phyloP scores from a whole-genome alignment of 1,139 yeast species.

The Suhomyces choctaworum region DNA sequence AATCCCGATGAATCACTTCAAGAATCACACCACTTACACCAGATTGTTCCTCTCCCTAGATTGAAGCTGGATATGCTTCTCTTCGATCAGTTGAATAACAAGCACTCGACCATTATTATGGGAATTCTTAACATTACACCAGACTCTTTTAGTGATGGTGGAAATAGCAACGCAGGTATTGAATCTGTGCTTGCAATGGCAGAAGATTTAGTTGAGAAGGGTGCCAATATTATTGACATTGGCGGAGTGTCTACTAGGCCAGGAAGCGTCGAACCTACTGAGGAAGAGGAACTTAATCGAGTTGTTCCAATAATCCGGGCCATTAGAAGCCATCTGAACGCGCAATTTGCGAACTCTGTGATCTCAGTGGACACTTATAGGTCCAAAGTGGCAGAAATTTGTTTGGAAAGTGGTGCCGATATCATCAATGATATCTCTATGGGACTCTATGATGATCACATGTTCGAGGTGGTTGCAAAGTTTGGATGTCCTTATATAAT shows the following conservation, averaged over 20 bases:
- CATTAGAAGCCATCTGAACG: conserved; percentile 45
- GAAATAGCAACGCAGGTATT: conserved; percentile 36
- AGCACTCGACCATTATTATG: conserved; percentile 62
- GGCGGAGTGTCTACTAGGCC: conserved; percentile 96
- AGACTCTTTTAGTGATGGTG: conserved; percentile 95
- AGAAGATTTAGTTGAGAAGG: conserved; percentile 49
- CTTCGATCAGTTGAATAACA: conserved; percentile 39
- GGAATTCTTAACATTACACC: conserved; percentile 89
- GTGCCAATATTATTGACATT: conserved; percentile 74
- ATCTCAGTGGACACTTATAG: conserved; percentile 87
- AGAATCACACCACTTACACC: conserved; percentile 46
- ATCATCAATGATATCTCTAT: conserved; percentile 90
- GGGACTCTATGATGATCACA: conserved; percentile 65
- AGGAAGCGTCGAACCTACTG: conserved; percentile 60
- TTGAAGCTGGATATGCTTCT: conserved; percentile 25
- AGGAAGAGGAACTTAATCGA: conserved; percentile 60
- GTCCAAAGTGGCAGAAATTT: conserved; percentile 66
- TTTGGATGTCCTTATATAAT: conserved; percentile 75
- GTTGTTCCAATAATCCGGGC: conserved; percentile 70
- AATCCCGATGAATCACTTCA: conserved; percentile 40
- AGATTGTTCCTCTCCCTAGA: conserved; percentile 47
- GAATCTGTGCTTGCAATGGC: conserved; percentile 39
- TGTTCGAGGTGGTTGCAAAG: conserved; percentile 67
- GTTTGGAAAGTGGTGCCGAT: conserved; percentile 79
- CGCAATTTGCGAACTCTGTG: conserved; percentile 42